These are phyloP conservation scores for Boletus pseudopeckii DNA, from an alignment of 768 basidiomycete species.

Conservation along the genomic window DNA sequence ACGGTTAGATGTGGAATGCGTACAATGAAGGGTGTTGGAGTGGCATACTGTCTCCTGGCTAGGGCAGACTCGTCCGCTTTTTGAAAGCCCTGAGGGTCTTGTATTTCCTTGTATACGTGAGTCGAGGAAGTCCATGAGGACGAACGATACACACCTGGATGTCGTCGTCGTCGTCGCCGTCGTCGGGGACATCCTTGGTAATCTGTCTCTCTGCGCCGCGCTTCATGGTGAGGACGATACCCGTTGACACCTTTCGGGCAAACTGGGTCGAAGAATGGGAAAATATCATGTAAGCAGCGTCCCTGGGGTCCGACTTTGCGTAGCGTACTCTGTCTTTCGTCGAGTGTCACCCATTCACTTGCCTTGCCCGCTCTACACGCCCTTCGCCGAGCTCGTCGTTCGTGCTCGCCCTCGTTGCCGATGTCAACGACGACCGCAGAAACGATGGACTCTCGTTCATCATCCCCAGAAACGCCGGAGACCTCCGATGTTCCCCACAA, in stretches of 20 bases:
- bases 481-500: conserved; percentile 52
- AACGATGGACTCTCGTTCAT: conserved; percentile 60
- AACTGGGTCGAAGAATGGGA: conserved; percentile 6
- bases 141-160: conserved; percentile 24
- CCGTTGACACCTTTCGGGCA: not conserved
- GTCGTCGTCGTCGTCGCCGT: conserved; percentile 40
- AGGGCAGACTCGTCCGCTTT: conserved; percentile 59
- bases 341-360: not conserved
- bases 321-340: not conserved
- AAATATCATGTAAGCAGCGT: conserved; percentile 21
- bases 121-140: not conserved
- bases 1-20: conserved; percentile 8
- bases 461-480: conserved; percentile 70
- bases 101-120: conserved; percentile 38
- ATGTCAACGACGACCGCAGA: conserved; percentile 60
- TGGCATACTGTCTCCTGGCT: conserved; percentile 53
- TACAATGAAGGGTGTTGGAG: not conserved
- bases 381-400: conserved; percentile 5
- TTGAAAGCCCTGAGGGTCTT: conserved; percentile 44
- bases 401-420: conserved; percentile 11
- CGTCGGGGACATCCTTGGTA: conserved; percentile 46
- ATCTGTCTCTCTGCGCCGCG: conserved; percentile 72
- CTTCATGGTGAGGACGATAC: conserved; percentile 49
- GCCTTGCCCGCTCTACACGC: not conserved
- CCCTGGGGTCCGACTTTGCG: conserved; percentile 10